Conservation (phyloP, 805 yeast species). For the Ogataea haglerorum region DNA sequence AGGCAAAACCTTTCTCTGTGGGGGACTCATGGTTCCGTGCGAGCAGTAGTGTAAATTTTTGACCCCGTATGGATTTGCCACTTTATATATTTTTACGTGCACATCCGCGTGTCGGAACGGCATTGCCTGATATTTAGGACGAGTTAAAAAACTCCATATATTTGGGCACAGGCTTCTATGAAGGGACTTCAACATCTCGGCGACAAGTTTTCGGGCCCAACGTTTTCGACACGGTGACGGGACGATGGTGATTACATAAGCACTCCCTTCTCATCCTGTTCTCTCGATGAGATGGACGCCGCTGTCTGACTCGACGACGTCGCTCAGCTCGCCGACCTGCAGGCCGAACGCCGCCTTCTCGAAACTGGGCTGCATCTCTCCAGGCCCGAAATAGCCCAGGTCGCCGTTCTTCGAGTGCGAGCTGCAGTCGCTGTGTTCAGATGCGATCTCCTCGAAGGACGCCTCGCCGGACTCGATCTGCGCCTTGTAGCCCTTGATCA, state of each 20-base stretch:
- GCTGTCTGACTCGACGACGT: conserved; percentile 81
- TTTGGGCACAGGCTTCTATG: background rate
- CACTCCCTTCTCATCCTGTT: conserved; percentile 50
- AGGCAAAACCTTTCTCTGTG: conserved; percentile 34
- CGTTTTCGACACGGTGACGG: background rate
- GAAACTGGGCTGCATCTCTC: conserved; percentile 94
- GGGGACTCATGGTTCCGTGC: conserved; percentile 10
- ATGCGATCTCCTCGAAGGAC: conserved; percentile 68
- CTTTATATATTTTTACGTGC: conserved; percentile 4
- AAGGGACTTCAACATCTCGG: background rate
- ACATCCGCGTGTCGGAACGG: conserved; percentile 5
- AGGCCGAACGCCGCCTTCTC: conserved; percentile 83
- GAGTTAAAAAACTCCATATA: background rate
- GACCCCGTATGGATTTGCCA: conserved; percentile 4
- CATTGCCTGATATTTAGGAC: background rate
- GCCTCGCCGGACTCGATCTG: conserved; percentile 62
- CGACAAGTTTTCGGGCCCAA: background rate
- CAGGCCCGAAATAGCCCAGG: conserved; percentile 81
- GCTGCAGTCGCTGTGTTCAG: conserved; percentile 83
- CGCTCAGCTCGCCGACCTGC: conserved; percentile 79
- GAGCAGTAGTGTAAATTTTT: conserved; percentile 15
- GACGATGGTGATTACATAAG: conserved; percentile 2
- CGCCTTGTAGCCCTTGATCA: conserved; percentile 53
- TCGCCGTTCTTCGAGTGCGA: conserved; percentile 89
- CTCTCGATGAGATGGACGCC: conserved; percentile 89